Evolutionary conservation across 805 yeast species (phyloP), one percentile per base, ranked within the genome.

Genomic region (Kluyveromyces wickerhamii): DNA sequence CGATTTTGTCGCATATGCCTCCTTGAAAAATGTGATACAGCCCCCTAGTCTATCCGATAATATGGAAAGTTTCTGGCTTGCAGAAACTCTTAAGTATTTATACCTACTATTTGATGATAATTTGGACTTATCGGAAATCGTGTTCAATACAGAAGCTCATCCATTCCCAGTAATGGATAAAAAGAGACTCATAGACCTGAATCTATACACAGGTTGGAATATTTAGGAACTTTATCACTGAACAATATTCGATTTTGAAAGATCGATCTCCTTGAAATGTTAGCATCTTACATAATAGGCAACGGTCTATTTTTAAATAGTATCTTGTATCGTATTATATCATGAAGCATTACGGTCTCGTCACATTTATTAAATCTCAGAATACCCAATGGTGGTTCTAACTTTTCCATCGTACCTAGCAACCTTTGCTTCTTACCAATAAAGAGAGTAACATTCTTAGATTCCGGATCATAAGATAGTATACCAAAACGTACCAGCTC

Each of bases 91-190:
- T 53, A 88, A 88, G 59, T 88, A 87, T 59, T 65, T 87, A 26
- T 84, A 84, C 50, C 60, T 85, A 37, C 62, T 86, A 42, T 86
- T 86, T 59, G 92, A 83, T 44, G 82, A 77, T 39, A 67, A 74
- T 36, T 60, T 82, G 43, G 86, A 88, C 20, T 62, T 87, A 45
- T 73, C 72, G 30, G 61, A 77, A 38, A 71, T 77, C 35, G 86
- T 88, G 5, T 85, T 84, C 66, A 88, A 85, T 61, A 86, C 96
- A 2, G 96, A 87, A 53, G 96, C 94, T 0, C 96, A 87, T 55
- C 92, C 95, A 23, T 74, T 87, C 59, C 96, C 96, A n/a, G 68
- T 64, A 25, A 72, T 85, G 39, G 32, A 43, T 15, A 27, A 21
- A 5, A 37, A 15, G 13, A 25, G 15, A 22, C 24, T 52, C 34